Percentiles rank a stretch among this genome's conserved stretches.
phyloP scores from a whole-genome alignment of 768 basidiomycete genomes.

The Omphalotus guepiniiformis region DNA sequence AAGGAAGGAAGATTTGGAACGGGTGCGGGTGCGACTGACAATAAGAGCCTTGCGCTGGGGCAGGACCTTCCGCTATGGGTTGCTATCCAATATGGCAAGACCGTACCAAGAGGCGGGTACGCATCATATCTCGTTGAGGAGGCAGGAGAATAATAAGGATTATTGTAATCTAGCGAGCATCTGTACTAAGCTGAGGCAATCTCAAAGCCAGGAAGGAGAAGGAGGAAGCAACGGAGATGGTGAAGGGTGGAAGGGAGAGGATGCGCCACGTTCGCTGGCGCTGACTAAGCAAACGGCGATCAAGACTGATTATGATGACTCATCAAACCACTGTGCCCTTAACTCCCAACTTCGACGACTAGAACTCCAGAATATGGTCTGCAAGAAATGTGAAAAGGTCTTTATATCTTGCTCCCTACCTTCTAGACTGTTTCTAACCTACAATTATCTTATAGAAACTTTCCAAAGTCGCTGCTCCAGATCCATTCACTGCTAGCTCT shows the following conservation, averaged over 20 bases:
- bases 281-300: not conserved
- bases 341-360: no score
- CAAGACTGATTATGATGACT: no score
- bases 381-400: conserved; percentile 81
- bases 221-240: not conserved
- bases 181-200: not conserved
- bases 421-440: not conserved
- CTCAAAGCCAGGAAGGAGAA: not conserved
- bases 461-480: conserved; percentile 85
- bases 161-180: conserved; percentile 12
- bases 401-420: conserved; percentile 6
- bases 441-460: conserved; percentile 61
- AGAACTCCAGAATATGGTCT: conserved; percentile 86
- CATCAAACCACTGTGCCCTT: no score
- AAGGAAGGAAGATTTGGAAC: conserved; percentile 30
- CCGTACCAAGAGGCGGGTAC: conserved; percentile 31
- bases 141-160: conserved; percentile 10
- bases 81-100: conserved; percentile 30
- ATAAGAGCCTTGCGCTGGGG: conserved; percentile 47
- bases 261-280: not conserved
- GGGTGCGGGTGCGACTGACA: conserved; percentile 38
- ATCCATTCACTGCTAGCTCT: conserved; percentile 76
- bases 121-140: not conserved
- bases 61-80: conserved; percentile 33
- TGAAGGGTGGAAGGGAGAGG: not conserved